Base-by-base conservation (phyloP, 2,329 filamentous ascomycete genomes). In the Colletotrichum acutatum region DNA sequence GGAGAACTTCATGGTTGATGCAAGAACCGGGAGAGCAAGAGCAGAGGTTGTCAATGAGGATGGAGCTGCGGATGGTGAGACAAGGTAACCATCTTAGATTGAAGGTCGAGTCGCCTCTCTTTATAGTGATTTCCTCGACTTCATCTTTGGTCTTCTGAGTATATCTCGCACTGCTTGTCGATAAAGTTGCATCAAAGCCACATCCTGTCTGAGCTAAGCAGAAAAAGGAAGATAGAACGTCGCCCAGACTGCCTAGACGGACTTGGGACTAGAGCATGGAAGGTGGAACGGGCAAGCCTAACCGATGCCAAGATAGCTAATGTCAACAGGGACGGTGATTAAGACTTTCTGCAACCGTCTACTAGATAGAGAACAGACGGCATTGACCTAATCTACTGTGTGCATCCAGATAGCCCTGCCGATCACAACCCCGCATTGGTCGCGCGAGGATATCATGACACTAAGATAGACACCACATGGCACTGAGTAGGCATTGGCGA, bases 1-100 rank as follows among this genome's bases (percentile, higher is more conserved):
- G 26, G 66, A 64, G 59, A 72, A 72, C 60, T 69, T 72, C 70
- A 72, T 72, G 34, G 32, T 56, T 66, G 7, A 4, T 16, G 19
- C 46, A 52, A 24, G 28, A 30, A 71, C 64, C 49, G 32, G 32
- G 34, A 52, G 19, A 26, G 19, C 57, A 68, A 57, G 64, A 71
- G 26, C 49, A 32, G 22, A 42, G 46, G 12, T 26, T 24, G 57
- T 16, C 37, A 34, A 62, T 57, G 37, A 37, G n/a, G 49, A n/a
- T 54, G 16, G 7, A 4, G 46, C 12, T 26, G 34, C 19, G 52
- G 52, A 3, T 68, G 28, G 57, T 52, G 37, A 71, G 64, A 22
- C 9, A 32, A 22, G 14, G 53, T 14, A 46, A 54, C 19, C 2
- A 1, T 5, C 12, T 8, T 24, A 49, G 22, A 5, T 16, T 1